Base-by-base conservation (phyloP, 2,329 filamentous ascomycete species). In the Polychaeton citri region DNA sequence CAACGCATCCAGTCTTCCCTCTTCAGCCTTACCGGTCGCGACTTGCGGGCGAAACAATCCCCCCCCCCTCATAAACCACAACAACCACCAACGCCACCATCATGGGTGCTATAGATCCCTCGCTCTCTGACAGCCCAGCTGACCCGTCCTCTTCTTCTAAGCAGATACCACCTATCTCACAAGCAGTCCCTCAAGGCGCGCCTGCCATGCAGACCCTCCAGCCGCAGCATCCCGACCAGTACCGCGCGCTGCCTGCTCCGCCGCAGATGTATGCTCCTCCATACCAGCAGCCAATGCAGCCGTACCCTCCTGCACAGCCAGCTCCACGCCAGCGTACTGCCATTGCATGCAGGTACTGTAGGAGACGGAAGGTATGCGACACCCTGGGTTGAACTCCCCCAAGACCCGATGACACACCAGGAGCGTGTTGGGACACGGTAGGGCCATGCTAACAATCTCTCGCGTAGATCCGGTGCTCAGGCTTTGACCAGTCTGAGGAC, bases 401-500 rank as follows among this genome's bases (percentile, higher is more conserved):
- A n/a, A n/a, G n/a, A n/a, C n/a, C n/a, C n/a, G n/a, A n/a, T n/a
- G n/a, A n/a, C n/a, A n/a, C n/a, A n/a, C 8, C 21, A 8, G 13
- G 8, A 26, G 13, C 21, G 13, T 8, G 8, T 26, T 8, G 21
- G 13, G 21, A 13, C 8, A 26, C 13, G 21, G 21, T 8, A 26
- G 21, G 21, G 13, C 21, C 13, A 8, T 13, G 21, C 21, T 8
- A 8, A 8, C 8, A 26, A 8, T 26, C 8, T 33, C 28, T 18
- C 41, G 28, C 18, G 6, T 57, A 83, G 79, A 82, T 83, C 55
- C 76, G 79, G 40, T 84, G 79, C 64, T 82, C 79, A 3, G 79
- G 79, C 19, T 84, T 82, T 53, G 79, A 82, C 50, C 72, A 71
- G 38, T 80, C 76, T 26, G 72, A 77, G 26, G 76, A 82, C 56